Base-by-base conservation (phyloP, 1,284 basidiomycete genomes). In the Malassezia pachydermatis region DNA sequence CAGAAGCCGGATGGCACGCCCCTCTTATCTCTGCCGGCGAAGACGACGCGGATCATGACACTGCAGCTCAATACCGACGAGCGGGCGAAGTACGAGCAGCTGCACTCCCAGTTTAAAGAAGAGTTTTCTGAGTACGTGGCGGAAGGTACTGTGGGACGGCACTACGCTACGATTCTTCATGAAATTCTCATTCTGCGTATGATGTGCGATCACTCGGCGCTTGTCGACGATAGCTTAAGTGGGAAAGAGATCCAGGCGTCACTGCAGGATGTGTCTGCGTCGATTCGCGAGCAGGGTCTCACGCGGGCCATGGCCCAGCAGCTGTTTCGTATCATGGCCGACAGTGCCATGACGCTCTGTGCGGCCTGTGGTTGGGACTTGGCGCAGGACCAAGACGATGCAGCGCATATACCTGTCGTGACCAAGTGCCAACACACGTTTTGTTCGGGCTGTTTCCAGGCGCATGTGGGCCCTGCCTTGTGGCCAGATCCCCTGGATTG, bases 131-230 rank as follows among this genome's bases (percentile, higher is more conserved):
- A 87, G 68, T 78, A 96, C 48, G 78, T 82, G 72, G 85, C 84
- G 70, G 85, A 86, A 62, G 86, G 90, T 71, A 83, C 94, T 41
- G 67, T 73, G 29, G 87, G 88, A 81, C 90, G 90, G 79, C 95
- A 95, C 70, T 96, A 95, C 64, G 92, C 94, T 51, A 88, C 89
- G 44, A 94, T 98, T 62, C 74, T 99, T 58, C 90, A 95, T 75
- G 90, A 92, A 76, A 71, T 71, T 41, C 55, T 61, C 25, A 65
- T 63, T 23, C 78, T 99, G 30, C 84, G 94, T 32, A 89, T 98
- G 76, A 95, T 95, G 42, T 98, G 94, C 75, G 88, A 95, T 70
- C 90, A 98, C 74, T 86, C 82, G 60, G 88, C 90, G 62, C 79
- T 99, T 28, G 86, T 95, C 1, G 78, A 84, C 67, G 73, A 72